Base-by-base conservation (phyloP, 2,329 filamentous ascomycete genomes). In the Exutisphaerella laricina region DNA sequence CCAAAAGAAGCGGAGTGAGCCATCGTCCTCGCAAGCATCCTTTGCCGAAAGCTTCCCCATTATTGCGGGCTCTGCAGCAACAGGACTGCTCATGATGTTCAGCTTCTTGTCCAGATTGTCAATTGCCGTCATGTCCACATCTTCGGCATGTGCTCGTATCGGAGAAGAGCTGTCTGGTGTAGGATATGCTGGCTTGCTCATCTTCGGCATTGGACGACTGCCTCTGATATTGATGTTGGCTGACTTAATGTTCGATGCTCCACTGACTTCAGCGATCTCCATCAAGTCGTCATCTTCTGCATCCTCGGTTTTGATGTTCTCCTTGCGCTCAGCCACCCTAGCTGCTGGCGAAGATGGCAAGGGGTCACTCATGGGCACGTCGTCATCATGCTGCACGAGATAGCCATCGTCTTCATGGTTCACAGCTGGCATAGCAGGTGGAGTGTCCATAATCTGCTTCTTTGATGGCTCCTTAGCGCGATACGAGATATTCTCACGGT, bases 1-100 rank as follows among this genome's bases (percentile, higher is more conserved):
- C 92, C 92, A 98, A 70, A 96, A 98, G 71, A 98, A 88, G 54
- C 84, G 83, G 21, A 98, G 73, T 55, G 85, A 94, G 25, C 90
- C 92, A 59, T 98, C 89, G 50, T 86, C 81, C 63, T 97, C 90
- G n/a, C 94, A 69, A n/a, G 86, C 88, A 65, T 94, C 84, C 50
- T 84, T 79, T 45, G 86, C 76, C 51, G 84, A 80, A 36, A 96
- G 75, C 66, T 97, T 98, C 29, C 88, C 88, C 51, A 86, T 78
- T 6, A 71, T 74, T 18, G 71, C 71, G 23, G 72, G 70, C 51
- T 88, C 83, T 3, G 78, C 63, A n/a, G n/a, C n/a, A 5, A 85
- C 80, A 3, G 87, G 82, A 58, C 81, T 88, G 64, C 78, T 88
- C 52, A 92, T 74, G 26, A 96, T 82, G 56, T 94, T 95, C 49